Base-by-base conservation (phyloP, 306 rosid species). In the Prosopis cineraria region DNA sequence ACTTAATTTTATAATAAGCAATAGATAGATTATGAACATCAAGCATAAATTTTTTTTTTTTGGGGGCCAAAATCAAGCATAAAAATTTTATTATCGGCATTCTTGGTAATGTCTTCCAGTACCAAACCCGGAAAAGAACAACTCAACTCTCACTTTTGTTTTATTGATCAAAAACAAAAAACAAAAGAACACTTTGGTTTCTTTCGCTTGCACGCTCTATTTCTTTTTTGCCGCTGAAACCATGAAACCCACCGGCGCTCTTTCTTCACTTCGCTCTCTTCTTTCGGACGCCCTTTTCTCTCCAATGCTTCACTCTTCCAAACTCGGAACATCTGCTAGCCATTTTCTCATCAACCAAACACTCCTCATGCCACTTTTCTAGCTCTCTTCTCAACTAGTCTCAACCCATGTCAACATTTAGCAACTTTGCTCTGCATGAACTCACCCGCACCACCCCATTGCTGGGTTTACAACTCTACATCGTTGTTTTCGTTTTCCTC, bases 151-250 rank as follows among this genome's bases (percentile, higher is more conserved):
- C 62, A 9, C 62, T 24, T 24, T 55, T 55, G 62, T 22, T 24
- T 24, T 55, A 3, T 55, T 10, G 31, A 7, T 0, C 0, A 10
- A 24, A 3, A 52, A n/a, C 6, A 50, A 50, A 50, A n/a, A 52
- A 52, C 6, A 8, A 52, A 55, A 52, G 0, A 25, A 8, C 62
- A 10, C 63, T 12, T 74, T 27, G 36, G 12, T 64, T 7, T 27
- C 72, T 34, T 22, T 39, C 22, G 50, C 40, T 9, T 27, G 5
- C 53, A 53, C 62, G 3, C n/a, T 50, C 75, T 39, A 72, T 72
- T 34, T 20, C 27, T 59, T 81, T 84, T 81, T 88, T 78, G 83
- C 97, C 94, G 94, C 89, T 86, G 89, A 67, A 39, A 10, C 72
- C 10, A 39, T 20, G 71, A 75, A 87, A 75, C 78, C 52, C 80